phyloP scores from a whole-genome alignment of 1,284 basidiomycete species.

The Caloboletus inedulis region DNA sequence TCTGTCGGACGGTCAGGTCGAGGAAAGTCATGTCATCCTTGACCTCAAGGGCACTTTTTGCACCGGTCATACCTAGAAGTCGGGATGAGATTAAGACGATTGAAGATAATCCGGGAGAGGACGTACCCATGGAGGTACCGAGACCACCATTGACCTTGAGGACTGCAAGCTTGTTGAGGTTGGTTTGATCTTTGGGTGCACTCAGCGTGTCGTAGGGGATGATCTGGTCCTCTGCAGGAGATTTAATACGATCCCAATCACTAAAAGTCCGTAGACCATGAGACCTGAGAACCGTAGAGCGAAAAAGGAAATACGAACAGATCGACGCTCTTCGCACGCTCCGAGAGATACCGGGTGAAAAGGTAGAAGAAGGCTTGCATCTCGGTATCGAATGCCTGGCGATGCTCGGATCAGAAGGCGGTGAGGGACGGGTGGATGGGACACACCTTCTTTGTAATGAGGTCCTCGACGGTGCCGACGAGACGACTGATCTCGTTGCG shows the following conservation, averaged over 20 bases:
- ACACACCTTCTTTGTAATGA: constrained; percentile 77
- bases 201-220: constrained; percentile 81
- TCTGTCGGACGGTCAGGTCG: constrained; percentile 95
- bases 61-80: constrained; percentile 80
- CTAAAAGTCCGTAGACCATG: constrained; percentile 42
- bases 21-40: constrained; percentile 99
- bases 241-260: constrained; percentile 97
- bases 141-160: constrained; percentile 99
- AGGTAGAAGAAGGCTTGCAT: constrained; percentile 99
- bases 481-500: constrained; percentile 96
- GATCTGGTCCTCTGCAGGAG: constrained; percentile 91
- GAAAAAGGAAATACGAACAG: constrained; percentile 62
- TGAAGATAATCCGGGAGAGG: background rate
- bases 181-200: constrained; percentile 57
- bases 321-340: constrained; percentile 92
- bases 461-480: constrained; percentile 81
- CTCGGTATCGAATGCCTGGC: constrained; percentile 91
- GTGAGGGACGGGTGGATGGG: background rate
- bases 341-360: constrained; percentile 96
- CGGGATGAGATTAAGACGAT: constrained; percentile 12
- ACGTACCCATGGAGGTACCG: constrained; percentile 90
- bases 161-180: constrained; percentile 94
- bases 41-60: constrained; percentile 89
- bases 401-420: constrained; percentile 12
- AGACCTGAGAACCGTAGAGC: constrained; percentile 5